Conservation (phyloP, 768 basidiomycete species). For the Trametes cinnabarina region DNA sequence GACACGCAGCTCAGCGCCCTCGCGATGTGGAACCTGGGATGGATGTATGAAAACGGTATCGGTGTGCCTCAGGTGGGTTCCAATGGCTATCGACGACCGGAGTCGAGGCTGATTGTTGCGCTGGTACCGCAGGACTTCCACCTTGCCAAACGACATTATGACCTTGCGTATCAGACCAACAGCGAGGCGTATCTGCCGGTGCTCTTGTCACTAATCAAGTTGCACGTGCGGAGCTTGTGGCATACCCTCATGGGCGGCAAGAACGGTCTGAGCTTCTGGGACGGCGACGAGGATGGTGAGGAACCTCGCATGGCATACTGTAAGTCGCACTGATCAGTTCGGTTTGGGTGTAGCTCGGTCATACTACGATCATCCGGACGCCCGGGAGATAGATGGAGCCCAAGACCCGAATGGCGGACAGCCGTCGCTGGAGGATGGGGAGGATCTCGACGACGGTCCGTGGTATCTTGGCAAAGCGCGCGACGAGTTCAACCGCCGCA, state of each 20-base stretch:
- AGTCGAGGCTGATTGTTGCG: background rate
- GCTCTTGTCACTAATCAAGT: conserved; percentile 71
- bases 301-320: conserved; percentile 3
- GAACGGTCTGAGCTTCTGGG: conserved; percentile 68
- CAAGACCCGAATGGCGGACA: background rate
- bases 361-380: conserved; percentile 17
- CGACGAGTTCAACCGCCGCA: conserved; percentile 69
- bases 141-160: conserved; percentile 94
- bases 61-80: conserved; percentile 78
- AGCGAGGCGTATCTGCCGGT: conserved; percentile 88
- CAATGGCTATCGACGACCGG: background rate
- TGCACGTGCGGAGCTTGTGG: conserved; percentile 84
- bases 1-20: conserved; percentile 90
- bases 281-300: conserved; percentile 50
- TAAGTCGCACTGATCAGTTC: background rate
- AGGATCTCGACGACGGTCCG: conserved; percentile 34
- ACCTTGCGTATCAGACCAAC: conserved; percentile 84
- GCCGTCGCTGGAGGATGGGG: conserved; percentile 16
- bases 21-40: conserved; percentile 97
- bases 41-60: conserved; percentile 98
- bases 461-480: conserved; percentile 85
- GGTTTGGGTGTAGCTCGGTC: conserved; percentile 10
- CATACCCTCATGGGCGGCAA: conserved; percentile 60
- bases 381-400: conserved; percentile 22
- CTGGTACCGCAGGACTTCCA: conserved; percentile 73